These are phyloP conservation scores for Kuraishia ogatae DNA, from an alignment of 805 yeast genomes.

Conservation along the genomic window DNA sequence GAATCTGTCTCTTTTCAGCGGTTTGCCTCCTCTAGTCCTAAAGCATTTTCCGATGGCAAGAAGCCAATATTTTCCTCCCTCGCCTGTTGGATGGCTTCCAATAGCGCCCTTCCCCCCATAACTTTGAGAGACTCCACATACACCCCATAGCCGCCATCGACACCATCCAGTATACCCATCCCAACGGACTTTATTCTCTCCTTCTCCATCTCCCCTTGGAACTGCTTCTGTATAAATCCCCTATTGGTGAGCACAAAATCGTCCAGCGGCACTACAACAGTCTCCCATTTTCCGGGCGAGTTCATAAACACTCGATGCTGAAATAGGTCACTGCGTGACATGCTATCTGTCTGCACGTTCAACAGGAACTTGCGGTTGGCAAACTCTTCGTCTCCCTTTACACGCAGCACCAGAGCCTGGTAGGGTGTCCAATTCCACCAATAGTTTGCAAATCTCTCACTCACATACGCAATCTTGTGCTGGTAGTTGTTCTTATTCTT, in stretches of 20 bases:
- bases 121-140: constrained; percentile 69
- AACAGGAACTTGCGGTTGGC: constrained; percentile 59
- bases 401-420: constrained; percentile 56
- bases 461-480: constrained; percentile 30
- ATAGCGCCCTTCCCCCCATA: constrained; percentile 46
- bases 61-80: constrained; percentile 15
- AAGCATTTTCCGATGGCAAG: not conserved
- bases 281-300: constrained; percentile 75
- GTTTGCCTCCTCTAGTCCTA: no score
- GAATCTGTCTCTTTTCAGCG: no score
- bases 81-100: constrained; percentile 28
- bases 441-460: constrained; percentile 26
- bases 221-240: constrained; percentile 51
- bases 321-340: constrained; percentile 68
- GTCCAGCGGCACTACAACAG: constrained; percentile 66
- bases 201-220: constrained; percentile 49
- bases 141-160: constrained; percentile 66
- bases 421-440: constrained; percentile 68
- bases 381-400: constrained; percentile 14
- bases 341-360: constrained; percentile 75
- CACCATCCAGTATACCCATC: constrained; percentile 67
- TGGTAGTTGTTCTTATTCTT: constrained; percentile 47
- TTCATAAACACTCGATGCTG: constrained; percentile 73
- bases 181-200: constrained; percentile 66
- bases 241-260: constrained; percentile 79